These are phyloP conservation scores for Strigomonas galati DNA, from an alignment of 208 protist species.

Conservation along the genomic window DNA sequence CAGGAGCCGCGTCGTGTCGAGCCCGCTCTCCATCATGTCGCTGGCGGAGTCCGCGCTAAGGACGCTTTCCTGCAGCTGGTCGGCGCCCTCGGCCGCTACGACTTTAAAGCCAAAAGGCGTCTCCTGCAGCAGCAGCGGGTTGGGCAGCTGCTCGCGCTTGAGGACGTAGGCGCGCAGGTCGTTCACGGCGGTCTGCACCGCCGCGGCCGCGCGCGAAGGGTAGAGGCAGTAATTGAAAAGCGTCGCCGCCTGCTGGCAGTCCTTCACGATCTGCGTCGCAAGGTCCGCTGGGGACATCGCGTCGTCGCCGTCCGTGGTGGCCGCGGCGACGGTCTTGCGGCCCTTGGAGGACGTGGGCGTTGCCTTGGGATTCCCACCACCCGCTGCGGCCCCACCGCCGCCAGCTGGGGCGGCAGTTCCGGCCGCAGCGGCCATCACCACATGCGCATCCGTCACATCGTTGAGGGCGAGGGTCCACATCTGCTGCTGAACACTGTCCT, in stretches of 20 bases:
- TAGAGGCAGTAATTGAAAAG: conserved; percentile 31
- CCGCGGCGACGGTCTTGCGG: not conserved
- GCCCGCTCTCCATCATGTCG: not conserved
- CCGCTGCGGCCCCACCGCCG: not conserved
- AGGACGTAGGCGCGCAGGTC: conserved; percentile 18
- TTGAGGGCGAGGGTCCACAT: conserved; percentile 14
- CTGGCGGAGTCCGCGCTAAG: not conserved
- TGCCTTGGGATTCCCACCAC: conserved; percentile 1
- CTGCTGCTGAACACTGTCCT: conserved; percentile 14
- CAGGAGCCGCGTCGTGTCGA: not conserved
- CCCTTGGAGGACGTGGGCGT: not conserved
- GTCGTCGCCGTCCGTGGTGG: not conserved
- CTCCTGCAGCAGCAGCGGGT: conserved; percentile 6
- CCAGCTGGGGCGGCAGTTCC: not conserved
- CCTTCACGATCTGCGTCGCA: conserved; percentile 8
- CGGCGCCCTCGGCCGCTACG: not conserved
- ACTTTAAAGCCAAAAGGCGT: not conserved
- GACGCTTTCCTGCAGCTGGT: not conserved
- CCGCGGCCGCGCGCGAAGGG: conserved; percentile 21
- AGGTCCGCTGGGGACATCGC: not conserved
- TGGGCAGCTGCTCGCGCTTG: not conserved
- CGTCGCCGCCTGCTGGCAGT: conserved; percentile 20
- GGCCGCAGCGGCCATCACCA: not conserved
- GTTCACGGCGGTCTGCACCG: conserved; percentile 21
- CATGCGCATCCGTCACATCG: too few relatives aligned